phyloP scores from a whole-genome alignment of 208 protist genomes.

The Phytomonas serpens region DNA sequence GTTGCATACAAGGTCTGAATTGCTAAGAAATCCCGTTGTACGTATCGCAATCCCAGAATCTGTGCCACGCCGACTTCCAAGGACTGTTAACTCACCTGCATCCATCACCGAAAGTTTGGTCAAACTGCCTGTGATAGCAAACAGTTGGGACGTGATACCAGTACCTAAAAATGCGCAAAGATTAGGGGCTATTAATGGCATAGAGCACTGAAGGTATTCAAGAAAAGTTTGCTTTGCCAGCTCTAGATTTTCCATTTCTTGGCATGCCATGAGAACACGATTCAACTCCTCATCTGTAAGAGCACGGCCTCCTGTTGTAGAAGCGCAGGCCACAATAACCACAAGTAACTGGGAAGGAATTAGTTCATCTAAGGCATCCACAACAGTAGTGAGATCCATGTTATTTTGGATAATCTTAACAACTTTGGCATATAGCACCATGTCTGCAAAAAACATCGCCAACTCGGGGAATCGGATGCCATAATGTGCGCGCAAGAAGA shows the following conservation, averaged over 20 bases:
- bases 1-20: conserved; percentile 75
- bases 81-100: conserved; percentile 35
- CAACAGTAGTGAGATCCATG: conserved; percentile 56
- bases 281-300: conserved; percentile 48
- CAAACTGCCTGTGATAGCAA: conserved; percentile 75
- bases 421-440: conserved; percentile 78
- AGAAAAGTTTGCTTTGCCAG: conserved; percentile 89
- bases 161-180: conserved; percentile 87
- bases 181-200: conserved; percentile 90
- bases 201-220: conserved; percentile 89
- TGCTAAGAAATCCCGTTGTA: conserved; percentile 84
- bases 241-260: conserved; percentile 88
- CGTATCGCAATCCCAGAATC: conserved; percentile 58
- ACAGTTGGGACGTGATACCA: conserved; percentile 87
- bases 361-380: conserved; percentile 71
- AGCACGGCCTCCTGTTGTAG: conserved; percentile 73
- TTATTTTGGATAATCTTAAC: conserved; percentile 79
- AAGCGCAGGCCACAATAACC: conserved; percentile 81
- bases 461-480: conserved; percentile 83
- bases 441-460: conserved; percentile 80
- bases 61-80: conserved; percentile 66
- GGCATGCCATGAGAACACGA: conserved; percentile 67
- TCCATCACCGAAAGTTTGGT: conserved; percentile 70
- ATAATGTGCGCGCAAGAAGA: conserved; percentile 86
- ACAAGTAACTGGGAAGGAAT: conserved; percentile 79